Evolutionary conservation across 2,329 filamentous ascomycete genomes (phyloP).

Genomic region (Penicillium sclerotigenum): DNA sequence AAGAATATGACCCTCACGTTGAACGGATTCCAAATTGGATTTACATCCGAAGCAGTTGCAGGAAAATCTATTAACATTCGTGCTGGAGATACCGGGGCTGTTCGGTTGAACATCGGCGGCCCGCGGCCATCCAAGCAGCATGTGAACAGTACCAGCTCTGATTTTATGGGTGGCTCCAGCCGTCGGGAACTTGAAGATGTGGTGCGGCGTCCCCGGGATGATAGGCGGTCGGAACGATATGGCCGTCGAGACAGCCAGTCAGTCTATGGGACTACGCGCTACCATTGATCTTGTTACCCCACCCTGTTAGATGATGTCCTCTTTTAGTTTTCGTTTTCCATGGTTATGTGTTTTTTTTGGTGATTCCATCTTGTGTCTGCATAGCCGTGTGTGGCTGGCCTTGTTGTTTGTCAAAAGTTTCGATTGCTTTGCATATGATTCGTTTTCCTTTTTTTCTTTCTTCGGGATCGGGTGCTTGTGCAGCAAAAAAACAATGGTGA

Average conservation of each 20-base stretch:
- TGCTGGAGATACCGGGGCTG: slow-evolving; percentile 36
- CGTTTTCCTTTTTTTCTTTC: background rate
- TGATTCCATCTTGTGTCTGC: slow-evolving; percentile 7
- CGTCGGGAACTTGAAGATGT: slow-evolving; percentile 35
- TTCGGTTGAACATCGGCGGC: slow-evolving; percentile 41
- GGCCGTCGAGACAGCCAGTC: slow-evolving; percentile 41
- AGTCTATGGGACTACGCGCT: slow-evolving; percentile 29
- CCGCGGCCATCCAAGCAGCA: slow-evolving; percentile 37
- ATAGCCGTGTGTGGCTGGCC: slow-evolving; percentile 9
- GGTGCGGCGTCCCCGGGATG: slow-evolving; percentile 31
- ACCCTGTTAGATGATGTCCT: background rate
- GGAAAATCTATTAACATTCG: slow-evolving; percentile 41
- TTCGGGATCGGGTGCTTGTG: slow-evolving; percentile 16
- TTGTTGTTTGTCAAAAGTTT: slow-evolving; percentile 20
- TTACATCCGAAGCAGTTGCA: slow-evolving; percentile 35
- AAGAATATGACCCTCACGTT: slow-evolving; percentile 41
- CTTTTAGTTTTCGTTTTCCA: background rate
- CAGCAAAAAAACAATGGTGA: slow-evolving; percentile 13
- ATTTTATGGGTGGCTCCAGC: slow-evolving; percentile 32
- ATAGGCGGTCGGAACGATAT: slow-evolving; percentile 37
- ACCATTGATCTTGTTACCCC: slow-evolving; percentile 7
- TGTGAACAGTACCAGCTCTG: slow-evolving; percentile 28
- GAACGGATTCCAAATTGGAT: slow-evolving; percentile 41
- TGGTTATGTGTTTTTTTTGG: slow-evolving; percentile 8
- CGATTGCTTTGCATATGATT: slow-evolving; percentile 5